These are phyloP conservation scores for Guadua angustifolia DNA, from an alignment of 176 grass and related monocot species.

Conservation along the genomic window DNA sequence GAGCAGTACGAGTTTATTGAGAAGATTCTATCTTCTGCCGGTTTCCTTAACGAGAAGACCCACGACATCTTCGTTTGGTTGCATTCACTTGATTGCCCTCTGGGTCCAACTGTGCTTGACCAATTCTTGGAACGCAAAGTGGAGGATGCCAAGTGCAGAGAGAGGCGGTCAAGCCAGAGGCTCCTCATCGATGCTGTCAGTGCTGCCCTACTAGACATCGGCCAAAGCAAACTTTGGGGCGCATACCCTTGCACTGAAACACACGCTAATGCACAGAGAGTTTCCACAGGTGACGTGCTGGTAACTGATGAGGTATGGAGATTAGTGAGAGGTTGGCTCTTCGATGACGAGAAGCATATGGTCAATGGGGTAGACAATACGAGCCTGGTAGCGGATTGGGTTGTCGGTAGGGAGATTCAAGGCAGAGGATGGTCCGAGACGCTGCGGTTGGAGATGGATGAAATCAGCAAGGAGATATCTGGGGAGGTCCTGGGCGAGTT, in stretches of 20 bases:
- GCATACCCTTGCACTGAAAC: slow-evolving; percentile 56
- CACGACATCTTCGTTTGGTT: slow-evolving; percentile 58
- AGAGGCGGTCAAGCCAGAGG: slow-evolving; percentile 78
- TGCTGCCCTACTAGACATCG: slow-evolving; percentile 67
- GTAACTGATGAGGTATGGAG: slow-evolving; percentile 59
- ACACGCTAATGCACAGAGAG: slow-evolving; percentile 1
- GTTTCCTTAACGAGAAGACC: slow-evolving; percentile 45
- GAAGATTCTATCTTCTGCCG: slow-evolving; percentile 62
- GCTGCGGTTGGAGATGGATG: slow-evolving; percentile 67
- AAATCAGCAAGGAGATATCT: slow-evolving; percentile 80
- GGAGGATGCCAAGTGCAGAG: slow-evolving; percentile 67
- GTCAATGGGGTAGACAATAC: slow-evolving; percentile 34
- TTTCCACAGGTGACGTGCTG: slow-evolving; percentile 35
- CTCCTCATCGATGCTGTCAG: slow-evolving; percentile 89
- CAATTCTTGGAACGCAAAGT: slow-evolving; percentile 69
- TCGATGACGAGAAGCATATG: slow-evolving; percentile 43
- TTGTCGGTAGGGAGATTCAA: slow-evolving; percentile 64
- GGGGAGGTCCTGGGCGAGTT: slow-evolving; percentile 63
- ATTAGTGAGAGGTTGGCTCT: slow-evolving; percentile 68
- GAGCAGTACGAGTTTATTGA: slow-evolving; percentile 62
- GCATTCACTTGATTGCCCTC: slow-evolving; percentile 69
- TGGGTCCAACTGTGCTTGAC: slow-evolving; percentile 63
- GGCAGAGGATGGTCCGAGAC: slow-evolving; percentile 62
- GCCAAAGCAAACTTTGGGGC: slow-evolving; percentile 52
- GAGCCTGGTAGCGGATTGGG: slow-evolving; percentile 49